phyloP scores from a whole-genome alignment of 129 eudicot species.

The Flaveria trinervia region DNA sequence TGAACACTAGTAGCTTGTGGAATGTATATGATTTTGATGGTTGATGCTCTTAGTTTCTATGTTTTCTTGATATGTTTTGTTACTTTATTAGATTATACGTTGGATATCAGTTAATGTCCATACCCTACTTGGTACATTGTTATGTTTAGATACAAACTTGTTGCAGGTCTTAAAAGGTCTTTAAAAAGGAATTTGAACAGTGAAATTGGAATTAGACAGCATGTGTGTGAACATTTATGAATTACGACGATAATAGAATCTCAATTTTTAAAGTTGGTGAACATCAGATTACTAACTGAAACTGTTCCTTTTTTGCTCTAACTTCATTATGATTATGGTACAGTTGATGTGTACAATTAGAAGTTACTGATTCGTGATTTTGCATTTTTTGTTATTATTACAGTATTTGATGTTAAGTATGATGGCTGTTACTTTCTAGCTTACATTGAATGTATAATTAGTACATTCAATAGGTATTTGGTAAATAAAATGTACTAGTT shows the following conservation, averaged over 20 bases:
- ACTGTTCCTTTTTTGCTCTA: background rate
- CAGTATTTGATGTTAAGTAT: no score
- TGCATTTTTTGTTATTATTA: no score
- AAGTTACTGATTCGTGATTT: background rate
- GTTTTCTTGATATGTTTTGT: no score
- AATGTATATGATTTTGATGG: conserved; percentile 13
- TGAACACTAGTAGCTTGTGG: conserved; percentile 7
- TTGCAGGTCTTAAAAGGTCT: no score
- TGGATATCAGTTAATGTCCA: background rate
- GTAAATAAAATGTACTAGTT: no score
- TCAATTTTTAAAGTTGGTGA: no score
- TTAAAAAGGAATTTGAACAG: no score
- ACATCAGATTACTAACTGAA: background rate
- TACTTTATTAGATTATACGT: background rate
- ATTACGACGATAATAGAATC: no score
- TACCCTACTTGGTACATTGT: background rate
- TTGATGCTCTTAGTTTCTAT: background rate
- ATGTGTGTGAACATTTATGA: no score
- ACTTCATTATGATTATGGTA: background rate
- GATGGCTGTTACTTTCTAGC: background rate
- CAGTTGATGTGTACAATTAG: conserved; percentile 11
- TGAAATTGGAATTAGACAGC: no score
- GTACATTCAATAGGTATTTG: no score
- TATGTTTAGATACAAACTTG: background rate
- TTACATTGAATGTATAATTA: background rate